Conservation (phyloP, 345 rosid species). For the Eucalyptus cloeziana region DNA sequence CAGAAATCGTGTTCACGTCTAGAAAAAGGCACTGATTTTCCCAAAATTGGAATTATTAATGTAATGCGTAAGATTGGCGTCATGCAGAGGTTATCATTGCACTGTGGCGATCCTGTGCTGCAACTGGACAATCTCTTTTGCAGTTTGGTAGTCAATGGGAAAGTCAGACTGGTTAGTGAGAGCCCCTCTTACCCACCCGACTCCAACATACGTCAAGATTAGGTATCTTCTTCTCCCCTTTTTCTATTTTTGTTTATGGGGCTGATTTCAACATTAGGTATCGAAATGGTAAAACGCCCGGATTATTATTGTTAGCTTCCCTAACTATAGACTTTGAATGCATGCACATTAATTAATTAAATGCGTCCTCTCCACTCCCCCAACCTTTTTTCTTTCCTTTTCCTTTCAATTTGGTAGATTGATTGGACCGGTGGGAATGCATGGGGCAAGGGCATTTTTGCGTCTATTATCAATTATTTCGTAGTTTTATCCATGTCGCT, state of each 20-base stretch:
- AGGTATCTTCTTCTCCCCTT: neutral
- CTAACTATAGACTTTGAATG: conserved; percentile 23
- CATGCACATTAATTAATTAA: neutral
- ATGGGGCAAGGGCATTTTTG: conserved; percentile 6
- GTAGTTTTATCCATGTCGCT: neutral
- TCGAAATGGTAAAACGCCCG: neutral
- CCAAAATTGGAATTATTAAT: neutral
- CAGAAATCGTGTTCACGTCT: neutral
- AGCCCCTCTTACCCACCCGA: neutral
- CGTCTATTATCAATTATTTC: neutral
- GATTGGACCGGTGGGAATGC: conserved; percentile 1
- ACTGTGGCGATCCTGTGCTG: neutral
- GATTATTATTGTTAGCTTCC: conserved; percentile 27
- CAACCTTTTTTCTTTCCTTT: neutral
- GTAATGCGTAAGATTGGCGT: neutral
- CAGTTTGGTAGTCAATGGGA: neutral
- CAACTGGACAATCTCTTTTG: neutral
- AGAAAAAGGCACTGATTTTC: neutral
- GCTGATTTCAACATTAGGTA: neutral
- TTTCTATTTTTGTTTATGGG: neutral
- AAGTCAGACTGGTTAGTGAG: neutral
- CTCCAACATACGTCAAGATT: neutral
- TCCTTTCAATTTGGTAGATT: neutral
- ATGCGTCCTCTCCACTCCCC: neutral
- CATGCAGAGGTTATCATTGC: neutral